A percentile compares a stretch with the other conserved stretches of the same genome.
Evolutionary conservation across 768 basidiomycete species (phyloP).

Genomic region (Russula dissimulans): DNA sequence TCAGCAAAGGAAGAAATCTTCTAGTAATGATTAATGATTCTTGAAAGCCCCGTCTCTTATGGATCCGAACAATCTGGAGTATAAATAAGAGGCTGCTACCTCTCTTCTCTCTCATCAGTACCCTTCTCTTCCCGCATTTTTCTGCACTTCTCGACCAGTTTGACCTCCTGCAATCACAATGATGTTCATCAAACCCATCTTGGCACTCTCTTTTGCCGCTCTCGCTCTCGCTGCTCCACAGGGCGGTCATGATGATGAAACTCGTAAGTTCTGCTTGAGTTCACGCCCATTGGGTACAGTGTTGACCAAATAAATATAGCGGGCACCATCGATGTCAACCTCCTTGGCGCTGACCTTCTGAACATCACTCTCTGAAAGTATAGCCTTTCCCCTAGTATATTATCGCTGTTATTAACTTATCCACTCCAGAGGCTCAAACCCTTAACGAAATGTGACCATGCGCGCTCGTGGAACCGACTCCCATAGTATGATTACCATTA

Average conservation of each 20-base stretch:
- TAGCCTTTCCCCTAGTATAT: not conserved
- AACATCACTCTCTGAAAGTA: not conserved
- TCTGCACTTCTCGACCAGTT: not conserved
- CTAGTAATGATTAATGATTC: too few species aligned
- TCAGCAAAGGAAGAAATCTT: too few species aligned
- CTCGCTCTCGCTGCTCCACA: not conserved
- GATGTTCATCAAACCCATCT: conserved; percentile 1
- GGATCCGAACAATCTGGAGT: not conserved
- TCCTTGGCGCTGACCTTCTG: too few species aligned
- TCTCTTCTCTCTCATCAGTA: not conserved
- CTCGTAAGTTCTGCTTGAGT: not conserved
- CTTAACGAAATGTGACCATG: not conserved
- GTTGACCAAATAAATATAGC: not conserved
- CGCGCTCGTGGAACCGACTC: not conserved
- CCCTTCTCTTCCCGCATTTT: not conserved
- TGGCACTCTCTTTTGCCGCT: not conserved
- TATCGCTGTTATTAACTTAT: not conserved
- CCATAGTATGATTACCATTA: not conserved
- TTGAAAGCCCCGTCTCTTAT: not conserved
- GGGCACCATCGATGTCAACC: too few species aligned
- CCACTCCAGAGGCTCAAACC: not conserved
- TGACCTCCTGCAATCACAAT: not conserved
- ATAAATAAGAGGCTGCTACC: not conserved
- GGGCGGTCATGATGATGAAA: rapidly evolving
- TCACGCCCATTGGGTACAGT: not conserved